Evolutionary conservation across 495 filamentous ascomycete genomes (phyloP).

Genomic region (Talaromyces borbonicus): DNA sequence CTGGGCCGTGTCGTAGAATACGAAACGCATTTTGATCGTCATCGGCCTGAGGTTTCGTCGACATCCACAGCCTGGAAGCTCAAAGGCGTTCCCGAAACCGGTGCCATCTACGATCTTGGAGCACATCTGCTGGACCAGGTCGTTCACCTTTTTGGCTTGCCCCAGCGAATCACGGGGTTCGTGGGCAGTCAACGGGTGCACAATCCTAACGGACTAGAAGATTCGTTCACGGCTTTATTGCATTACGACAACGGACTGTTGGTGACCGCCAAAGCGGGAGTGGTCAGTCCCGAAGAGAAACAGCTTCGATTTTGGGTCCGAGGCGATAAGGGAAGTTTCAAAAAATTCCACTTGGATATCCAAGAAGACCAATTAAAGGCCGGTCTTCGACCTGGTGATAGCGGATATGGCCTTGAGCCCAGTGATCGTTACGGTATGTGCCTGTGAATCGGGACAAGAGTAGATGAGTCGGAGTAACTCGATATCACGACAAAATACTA

Average conservation of each 20-base stretch:
- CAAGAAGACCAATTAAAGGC: conserved; percentile 75
- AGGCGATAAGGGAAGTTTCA: conserved; percentile 70
- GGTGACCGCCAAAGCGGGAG: conserved; percentile 58
- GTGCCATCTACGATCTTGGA: conserved; percentile 74
- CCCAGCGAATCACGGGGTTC: conserved; percentile 56
- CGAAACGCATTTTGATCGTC: conserved; percentile 78
- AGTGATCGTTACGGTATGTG: conserved; percentile 39
- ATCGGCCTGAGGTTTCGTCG: conserved; percentile 47
- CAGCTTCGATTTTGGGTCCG: conserved; percentile 76
- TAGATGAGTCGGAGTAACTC: too few relatives aligned
- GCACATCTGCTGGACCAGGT: conserved; percentile 78
- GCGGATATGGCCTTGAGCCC: conserved; percentile 57
- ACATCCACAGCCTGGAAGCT: conserved; percentile 56
- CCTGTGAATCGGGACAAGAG: background rate
- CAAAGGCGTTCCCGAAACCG: conserved; percentile 55
- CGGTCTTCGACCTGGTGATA: conserved; percentile 55
- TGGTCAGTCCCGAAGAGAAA: conserved; percentile 58
- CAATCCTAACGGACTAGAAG: conserved; percentile 50
- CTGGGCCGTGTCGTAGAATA: conserved; percentile 67
- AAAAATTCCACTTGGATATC: conserved; percentile 67
- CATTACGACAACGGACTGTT: conserved; percentile 51
- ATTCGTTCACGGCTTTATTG: conserved; percentile 59
- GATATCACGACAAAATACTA: too few relatives aligned
- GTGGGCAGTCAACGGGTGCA: conserved; percentile 53
- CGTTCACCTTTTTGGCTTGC: conserved; percentile 68